Evolutionary conservation across 495 filamentous ascomycete genomes (phyloP), one percentile per base, ranked within the genome.

Genomic region (Podospora pseudopauciseta): DNA sequence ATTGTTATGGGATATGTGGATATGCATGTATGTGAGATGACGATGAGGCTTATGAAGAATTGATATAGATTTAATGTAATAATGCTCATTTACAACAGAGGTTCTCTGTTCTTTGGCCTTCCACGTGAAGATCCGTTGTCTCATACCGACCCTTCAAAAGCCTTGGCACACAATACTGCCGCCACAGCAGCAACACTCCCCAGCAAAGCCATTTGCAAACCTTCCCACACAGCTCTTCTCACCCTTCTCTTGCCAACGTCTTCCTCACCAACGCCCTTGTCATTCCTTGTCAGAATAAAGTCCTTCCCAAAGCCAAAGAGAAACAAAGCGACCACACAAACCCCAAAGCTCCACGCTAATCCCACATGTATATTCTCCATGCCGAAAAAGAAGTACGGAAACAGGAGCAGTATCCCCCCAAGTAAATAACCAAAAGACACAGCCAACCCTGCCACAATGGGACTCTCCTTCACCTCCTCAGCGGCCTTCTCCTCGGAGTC

Each of bases 381-480:
- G 0, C n/a, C n/a, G 4, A 92, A 87, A 68, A 90, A 90, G 72
- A 94, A 89, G 74, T 94, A 94, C 4, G 91, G 91, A n/a, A 92
- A 73, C 7, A 93, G 76, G 13, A 90, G 90, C 0, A 93, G 78
- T 27, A 91, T 83, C 2, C 91, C 91, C 28, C 90, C 91, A 63
- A 93, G 75, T 68, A 92, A 86, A 76, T 94, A 94, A 7, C 88
- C 90, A 6, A 89, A 68, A 0, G 90, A 87, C 62, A 94, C 89
- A 2, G 82, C 84, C 2, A 83, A 64, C 5, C 83, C 84, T 0
- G 78, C 75, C 0, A 80, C 34, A 0, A 79, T 28, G 2, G 83
- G 77, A 1, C 76, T 72, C 2, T 75, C 70, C 3, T 65, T 54
- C 6, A 67, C 20, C 61, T 70, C 64, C 16, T 67, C 63, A 15